Conservation (phyloP, 768 basidiomycete species). For the Tylopilus plumbeoviolaceoides region DNA sequence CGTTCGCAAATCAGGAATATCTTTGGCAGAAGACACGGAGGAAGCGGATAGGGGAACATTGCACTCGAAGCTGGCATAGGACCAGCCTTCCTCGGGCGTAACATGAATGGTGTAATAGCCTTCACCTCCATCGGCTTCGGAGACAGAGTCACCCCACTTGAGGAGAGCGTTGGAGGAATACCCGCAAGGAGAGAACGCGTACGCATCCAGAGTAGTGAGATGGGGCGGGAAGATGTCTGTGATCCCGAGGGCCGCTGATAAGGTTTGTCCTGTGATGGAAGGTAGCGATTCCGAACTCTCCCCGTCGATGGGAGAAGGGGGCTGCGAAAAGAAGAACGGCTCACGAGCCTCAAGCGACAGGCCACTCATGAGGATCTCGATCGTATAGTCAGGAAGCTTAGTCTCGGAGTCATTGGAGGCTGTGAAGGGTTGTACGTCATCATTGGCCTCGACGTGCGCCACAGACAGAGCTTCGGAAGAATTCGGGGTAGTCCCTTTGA, state of each 20-base stretch:
- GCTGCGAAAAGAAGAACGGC: conserved; percentile 63
- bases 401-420: conserved; percentile 13
- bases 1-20: conserved; percentile 71
- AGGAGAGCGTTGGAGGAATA: conserved; percentile 92
- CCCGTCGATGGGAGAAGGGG: conserved; percentile 46
- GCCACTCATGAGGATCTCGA: conserved; percentile 97
- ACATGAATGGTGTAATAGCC: conserved; percentile 99
- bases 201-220: conserved; percentile 84
- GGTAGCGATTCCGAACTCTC: conserved; percentile 38
- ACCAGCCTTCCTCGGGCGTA: conserved; percentile 97
- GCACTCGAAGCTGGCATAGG: conserved; percentile 98
- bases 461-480: conserved; percentile 14
- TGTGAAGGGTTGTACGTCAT: conserved; percentile 7
- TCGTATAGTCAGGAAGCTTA: conserved; percentile 69
- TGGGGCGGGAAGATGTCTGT: conserved; percentile 74
- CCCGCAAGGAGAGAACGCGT: conserved; percentile 92
- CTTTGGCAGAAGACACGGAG: conserved; percentile 26
- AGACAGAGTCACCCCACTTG: conserved; percentile 45
- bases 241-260: conserved; percentile 77
- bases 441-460: conserved; percentile 13
- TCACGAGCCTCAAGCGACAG: conserved; percentile 71
- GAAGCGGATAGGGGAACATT: conserved; percentile 70
- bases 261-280: conserved; percentile 27
- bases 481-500: conserved; percentile 21
- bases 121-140: conserved; percentile 47